Evolutionary conservation across 805 yeast species (phyloP).

Genomic region (Tetrapisispora iriomotensis): DNA sequence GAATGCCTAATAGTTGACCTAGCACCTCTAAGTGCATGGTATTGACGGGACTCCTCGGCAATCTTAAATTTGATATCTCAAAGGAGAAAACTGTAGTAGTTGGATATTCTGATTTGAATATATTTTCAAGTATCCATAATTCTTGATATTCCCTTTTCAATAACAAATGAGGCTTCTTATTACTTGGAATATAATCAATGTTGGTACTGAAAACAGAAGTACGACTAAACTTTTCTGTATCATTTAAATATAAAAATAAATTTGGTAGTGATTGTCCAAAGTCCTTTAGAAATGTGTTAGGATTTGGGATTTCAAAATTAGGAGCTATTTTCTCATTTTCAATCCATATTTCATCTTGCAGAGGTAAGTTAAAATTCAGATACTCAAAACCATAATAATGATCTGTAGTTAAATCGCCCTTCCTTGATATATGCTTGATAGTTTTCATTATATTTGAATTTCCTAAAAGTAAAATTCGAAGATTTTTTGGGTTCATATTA

Average conservation of each 20-base stretch:
- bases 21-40: conserved; percentile 46
- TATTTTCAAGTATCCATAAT: conserved; percentile 42
- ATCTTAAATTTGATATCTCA: conserved; percentile 31
- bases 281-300: conserved; percentile 5
- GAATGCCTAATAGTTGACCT: conserved; percentile 36
- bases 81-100: conserved; percentile 36
- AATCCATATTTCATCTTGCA: neutral
- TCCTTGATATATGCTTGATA: neutral
- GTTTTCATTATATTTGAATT: conserved; percentile 7
- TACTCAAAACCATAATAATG: conserved; percentile 38
- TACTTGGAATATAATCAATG: conserved; percentile 22
- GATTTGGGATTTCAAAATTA: neutral
- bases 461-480: conserved; percentile 31
- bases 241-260: conserved; percentile 16
- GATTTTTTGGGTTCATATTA: conserved; percentile 25
- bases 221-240: conserved; percentile 16
- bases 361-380: conserved; percentile 10
- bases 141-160: conserved; percentile 32
- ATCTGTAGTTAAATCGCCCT: conserved; percentile 23
- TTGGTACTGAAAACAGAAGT: conserved; percentile 28
- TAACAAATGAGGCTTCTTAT: conserved; percentile 31
- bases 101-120: conserved; percentile 10
- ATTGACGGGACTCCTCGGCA: conserved; percentile 30
- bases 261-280: conserved; percentile 7
- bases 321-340: neutral